Evolutionary conservation across 768 basidiomycete species (phyloP), one percentile per base, ranked within the genome.

Genomic region (Stropharia rugosoannulata): DNA sequence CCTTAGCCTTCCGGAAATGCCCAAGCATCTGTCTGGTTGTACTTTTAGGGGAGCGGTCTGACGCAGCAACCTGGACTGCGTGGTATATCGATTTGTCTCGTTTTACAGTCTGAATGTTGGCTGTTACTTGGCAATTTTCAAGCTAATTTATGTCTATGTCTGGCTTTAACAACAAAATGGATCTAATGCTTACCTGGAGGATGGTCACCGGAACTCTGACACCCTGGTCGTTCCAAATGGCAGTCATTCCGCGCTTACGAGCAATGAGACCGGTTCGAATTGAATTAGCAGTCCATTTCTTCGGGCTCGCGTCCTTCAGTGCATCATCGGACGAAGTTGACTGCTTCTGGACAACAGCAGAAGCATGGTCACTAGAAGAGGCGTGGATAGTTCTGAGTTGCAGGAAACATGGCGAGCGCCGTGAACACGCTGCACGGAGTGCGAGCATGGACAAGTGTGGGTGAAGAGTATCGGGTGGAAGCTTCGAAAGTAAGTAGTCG

Each of bases 231-330:
- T 95, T 91, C 92, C 93, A 98, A 65, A 98, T 74, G 12, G 83
- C 83, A 9, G 92, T 89, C 97, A 98, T 98, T 43, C 97, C 97
- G 54, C 93, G 85, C 77, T 99, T 99, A 55, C 89, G 82, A 22
- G 94, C 96, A 69, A 99, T 89, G 59, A 97, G 77, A 7, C 97
- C 97, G 0, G 95, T 96, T 55, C 97, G 83, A 59, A 90, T 81
- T 6, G 93, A 94, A 57, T 80, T 77, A 45, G 95, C 86, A 4
- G 85, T 85, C 95, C 95, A 97, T 81, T 89, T 87, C 10, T 76
- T 57, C 38, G 29, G 22, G 22, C 75, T 63, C 13, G 66, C 53
- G 8, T 65, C 29, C 42, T 35, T 19, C 40, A 13, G 18, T 40
- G 56, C 57, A 19, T 64, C 19, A 61, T 62, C 50, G 44, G 63